These are phyloP conservation scores for Trametes cingulata DNA, from an alignment of 768 basidiomycete genomes.

Conservation along the genomic window DNA sequence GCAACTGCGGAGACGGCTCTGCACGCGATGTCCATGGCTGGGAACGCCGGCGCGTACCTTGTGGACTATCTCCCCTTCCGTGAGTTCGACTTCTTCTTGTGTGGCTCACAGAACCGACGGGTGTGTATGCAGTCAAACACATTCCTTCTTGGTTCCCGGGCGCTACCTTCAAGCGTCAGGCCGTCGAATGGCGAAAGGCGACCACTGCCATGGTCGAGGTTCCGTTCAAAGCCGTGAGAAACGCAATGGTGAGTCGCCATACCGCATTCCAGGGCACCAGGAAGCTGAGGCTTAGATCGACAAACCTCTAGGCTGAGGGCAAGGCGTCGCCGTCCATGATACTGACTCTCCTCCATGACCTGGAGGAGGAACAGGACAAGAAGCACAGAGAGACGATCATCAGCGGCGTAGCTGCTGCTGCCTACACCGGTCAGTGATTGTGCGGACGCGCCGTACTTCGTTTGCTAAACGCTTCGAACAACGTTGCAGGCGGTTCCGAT, in stretches of 20 bases:
- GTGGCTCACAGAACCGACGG: background rate
- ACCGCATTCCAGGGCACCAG: background rate
- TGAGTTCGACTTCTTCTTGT: slow-evolving; percentile 18
- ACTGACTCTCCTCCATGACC: slow-evolving; percentile 10
- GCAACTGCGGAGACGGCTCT: slow-evolving; percentile 41
- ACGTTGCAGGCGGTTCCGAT: slow-evolving; percentile 22
- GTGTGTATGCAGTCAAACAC: slow-evolving; percentile 19
- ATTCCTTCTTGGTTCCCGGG: slow-evolving; percentile 32
- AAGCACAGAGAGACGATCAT: slow-evolving; percentile 16
- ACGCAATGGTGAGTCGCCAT: slow-evolving; percentile 22
- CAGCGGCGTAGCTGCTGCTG: slow-evolving; percentile 23
- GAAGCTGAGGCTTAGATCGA: background rate
- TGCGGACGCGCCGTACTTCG: background rate
- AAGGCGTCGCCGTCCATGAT: slow-evolving; percentile 22
- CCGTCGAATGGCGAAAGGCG: slow-evolving; percentile 21
- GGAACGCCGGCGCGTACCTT: slow-evolving; percentile 44
- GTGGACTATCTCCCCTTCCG: slow-evolving; percentile 44
- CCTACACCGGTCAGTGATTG: slow-evolving; percentile 22
- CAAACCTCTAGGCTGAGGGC: slow-evolving; percentile 17
- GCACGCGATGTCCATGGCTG: slow-evolving; percentile 35
- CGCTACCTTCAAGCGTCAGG: slow-evolving; percentile 29
- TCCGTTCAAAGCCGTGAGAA: slow-evolving; percentile 26
- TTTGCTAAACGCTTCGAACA: background rate
- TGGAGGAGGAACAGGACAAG: slow-evolving; percentile 18
- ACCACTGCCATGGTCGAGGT: slow-evolving; percentile 22